A percentile compares a stretch with the other conserved stretches of the same genome.
Evolutionary conservation across 768 basidiomycete genomes (phyloP).

Genomic region (Russula sp.): DNA sequence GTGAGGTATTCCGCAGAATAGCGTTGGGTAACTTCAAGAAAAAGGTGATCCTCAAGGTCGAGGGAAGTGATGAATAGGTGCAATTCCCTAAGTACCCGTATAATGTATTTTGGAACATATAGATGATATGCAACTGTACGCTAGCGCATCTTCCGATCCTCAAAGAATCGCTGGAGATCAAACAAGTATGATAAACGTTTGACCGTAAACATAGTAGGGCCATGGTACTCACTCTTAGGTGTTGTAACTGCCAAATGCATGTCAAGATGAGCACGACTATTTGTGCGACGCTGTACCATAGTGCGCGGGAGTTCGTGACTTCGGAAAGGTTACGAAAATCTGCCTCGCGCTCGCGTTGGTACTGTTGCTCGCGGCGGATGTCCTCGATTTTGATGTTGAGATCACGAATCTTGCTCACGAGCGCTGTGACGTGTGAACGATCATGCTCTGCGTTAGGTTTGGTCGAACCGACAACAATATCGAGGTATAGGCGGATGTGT

Average conservation of each 20-base stretch:
- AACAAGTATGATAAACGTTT: neutral
- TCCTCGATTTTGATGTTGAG: conserved; percentile 91
- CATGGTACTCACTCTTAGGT: conserved; percentile 62
- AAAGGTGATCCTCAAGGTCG: conserved; percentile 41
- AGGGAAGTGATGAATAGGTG: conserved; percentile 23
- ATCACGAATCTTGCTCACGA: conserved; percentile 80
- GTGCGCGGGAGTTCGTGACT: conserved; percentile 80
- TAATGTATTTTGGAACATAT: conserved; percentile 10
- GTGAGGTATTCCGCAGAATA: conserved; percentile 30
- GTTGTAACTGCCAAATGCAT: conserved; percentile 88
- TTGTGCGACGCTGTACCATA: conserved; percentile 92
- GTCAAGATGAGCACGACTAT: conserved; percentile 77
- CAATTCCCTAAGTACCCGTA: conserved; percentile 9
- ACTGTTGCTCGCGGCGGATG: conserved; percentile 92
- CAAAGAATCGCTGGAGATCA: conserved; percentile 63
- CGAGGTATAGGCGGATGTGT: conserved; percentile 92
- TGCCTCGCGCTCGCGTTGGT: conserved; percentile 92
- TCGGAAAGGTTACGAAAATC: conserved; percentile 88
- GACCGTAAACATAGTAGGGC: neutral
- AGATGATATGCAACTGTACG: conserved; percentile 17
- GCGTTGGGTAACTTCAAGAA: conserved; percentile 37
- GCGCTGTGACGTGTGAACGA: conserved; percentile 73
- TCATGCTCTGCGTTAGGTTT: conserved; percentile 85
- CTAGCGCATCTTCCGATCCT: conserved; percentile 74
- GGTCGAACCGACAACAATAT: conserved; percentile 84